Evolutionary conservation across 495 filamentous ascomycete species (phyloP).

Genomic region (Immersiella caudata): DNA sequence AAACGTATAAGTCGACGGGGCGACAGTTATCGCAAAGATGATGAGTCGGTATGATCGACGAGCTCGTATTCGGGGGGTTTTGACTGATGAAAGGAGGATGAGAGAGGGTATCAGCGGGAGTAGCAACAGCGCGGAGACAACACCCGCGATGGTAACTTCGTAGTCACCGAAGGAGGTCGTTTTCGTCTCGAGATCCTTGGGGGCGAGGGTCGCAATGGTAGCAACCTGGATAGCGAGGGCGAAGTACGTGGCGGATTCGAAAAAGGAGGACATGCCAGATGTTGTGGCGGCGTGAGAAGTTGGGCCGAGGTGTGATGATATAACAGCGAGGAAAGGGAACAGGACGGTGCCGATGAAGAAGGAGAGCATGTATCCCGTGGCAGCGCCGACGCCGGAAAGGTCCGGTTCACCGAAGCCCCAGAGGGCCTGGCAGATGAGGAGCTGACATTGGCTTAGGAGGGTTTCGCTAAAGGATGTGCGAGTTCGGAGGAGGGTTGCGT

Average conservation of each 20-base stretch:
- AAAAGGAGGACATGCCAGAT: constrained; percentile 24
- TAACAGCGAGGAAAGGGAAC: background rate
- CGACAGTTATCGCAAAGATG: constrained; percentile 11
- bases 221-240: constrained; percentile 41
- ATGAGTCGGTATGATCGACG: constrained; percentile 5
- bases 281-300: background rate
- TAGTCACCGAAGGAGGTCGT: constrained; percentile 14
- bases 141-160: background rate
- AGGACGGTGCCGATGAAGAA: background rate
- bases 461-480: background rate
- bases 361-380: constrained; percentile 6
- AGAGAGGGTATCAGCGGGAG: background rate
- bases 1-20: constrained; percentile 34
- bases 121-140: background rate
- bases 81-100: background rate
- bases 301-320: background rate
- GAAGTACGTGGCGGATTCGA: constrained; percentile 41
- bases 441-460: background rate
- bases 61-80: background rate
- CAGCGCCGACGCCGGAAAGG: constrained; percentile 5
- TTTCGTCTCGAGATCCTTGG: constrained; percentile 39
- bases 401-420: constrained; percentile 5
- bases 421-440: background rate
- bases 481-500: background rate
- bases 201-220: constrained; percentile 36